phyloP scores from a whole-genome alignment of 495 filamentous ascomycete genomes.

The Neurospora cerealis region DNA sequence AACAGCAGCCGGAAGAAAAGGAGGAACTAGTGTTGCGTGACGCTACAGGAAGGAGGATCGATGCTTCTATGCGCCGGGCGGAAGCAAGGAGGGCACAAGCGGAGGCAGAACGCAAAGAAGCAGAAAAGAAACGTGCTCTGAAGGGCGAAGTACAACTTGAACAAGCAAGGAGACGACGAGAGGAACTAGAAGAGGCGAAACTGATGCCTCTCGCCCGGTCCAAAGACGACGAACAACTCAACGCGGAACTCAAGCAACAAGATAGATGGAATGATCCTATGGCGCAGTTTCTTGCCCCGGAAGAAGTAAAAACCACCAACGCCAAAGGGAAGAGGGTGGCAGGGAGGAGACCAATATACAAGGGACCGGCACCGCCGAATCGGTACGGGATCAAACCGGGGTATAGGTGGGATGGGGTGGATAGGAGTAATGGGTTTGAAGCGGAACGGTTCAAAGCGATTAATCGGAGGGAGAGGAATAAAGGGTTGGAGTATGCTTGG shows the following conservation, averaged over 20 bases:
- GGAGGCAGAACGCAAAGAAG: slow-evolving; percentile 56
- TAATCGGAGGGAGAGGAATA: slow-evolving; percentile 62
- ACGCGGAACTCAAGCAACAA: slow-evolving; percentile 63
- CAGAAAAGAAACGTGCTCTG: slow-evolving; percentile 49
- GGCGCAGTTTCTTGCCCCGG: slow-evolving; percentile 58
- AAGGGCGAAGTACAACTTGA: slow-evolving; percentile 78
- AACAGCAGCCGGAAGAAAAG: slow-evolving; percentile 17
- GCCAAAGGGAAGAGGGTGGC: background rate
- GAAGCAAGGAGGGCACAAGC: slow-evolving; percentile 67
- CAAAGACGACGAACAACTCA: slow-evolving; percentile 74
- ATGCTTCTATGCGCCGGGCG: slow-evolving; percentile 79
- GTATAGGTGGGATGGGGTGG: slow-evolving; percentile 94
- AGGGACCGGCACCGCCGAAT: slow-evolving; percentile 76
- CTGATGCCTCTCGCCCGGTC: slow-evolving; percentile 69
- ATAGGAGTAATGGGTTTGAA: slow-evolving; percentile 90
- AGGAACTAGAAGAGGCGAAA: slow-evolving; percentile 64
- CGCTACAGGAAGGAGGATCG: slow-evolving; percentile 83
- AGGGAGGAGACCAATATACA: slow-evolving; percentile 63
- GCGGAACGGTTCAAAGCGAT: slow-evolving; percentile 83
- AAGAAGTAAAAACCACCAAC: slow-evolving; percentile 23
- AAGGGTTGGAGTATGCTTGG: slow-evolving; percentile 83
- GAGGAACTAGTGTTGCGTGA: slow-evolving; percentile 89
- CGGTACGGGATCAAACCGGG: slow-evolving; percentile 89
- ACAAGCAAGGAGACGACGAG: slow-evolving; percentile 35
- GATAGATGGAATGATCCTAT: slow-evolving; percentile 93